Evolutionary conservation across 2,329 filamentous ascomycete species (phyloP), one percentile per base, ranked within the genome.

Genomic region (Dactylonectria estremocensis): DNA sequence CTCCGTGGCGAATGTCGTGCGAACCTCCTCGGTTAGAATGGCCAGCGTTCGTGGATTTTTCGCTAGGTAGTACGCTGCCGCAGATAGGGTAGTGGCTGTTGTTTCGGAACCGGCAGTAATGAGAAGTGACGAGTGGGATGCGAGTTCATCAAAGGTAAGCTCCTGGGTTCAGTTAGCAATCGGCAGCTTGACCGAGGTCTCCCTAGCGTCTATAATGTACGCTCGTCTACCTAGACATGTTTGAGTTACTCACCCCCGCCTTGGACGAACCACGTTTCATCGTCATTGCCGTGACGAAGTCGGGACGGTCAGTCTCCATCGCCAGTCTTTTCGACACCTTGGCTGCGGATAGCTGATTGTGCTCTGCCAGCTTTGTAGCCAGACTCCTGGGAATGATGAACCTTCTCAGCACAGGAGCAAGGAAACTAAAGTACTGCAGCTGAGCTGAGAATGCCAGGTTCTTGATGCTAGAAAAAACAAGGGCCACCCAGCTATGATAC

Each of bases 21-120:
- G 81, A 0, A 87, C 75, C 73, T 87, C 85, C 0, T 77, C 16
- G 1, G 70, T 73, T 10, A 85, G 49, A 37, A 72, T 81, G 8
- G 74, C 52, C 7, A 72, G 31, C 1, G 7, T 43, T 4, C 65
- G 20, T 5, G 55, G 57, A 13, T 77, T 79, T 5, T 53, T 74
- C 1, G 76, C 64, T 5, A 83, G 72, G 18, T 76, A 69, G 61
- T 74, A 81, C 0, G 72, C 72, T 5, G 69, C 70, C 2, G 76
- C 80, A 1, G 72, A 69, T 1, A 81, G 73, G 1, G 75, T 46
- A 0, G 79, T 79, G 2, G 80, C 79, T 5, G 80, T 81, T 3
- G 79, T 82, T 65, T 81, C 80, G 1, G 75, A 77, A 0, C 80
- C 78, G 14, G 77, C 79, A 10, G 78, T 33, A 31, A 80, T 75